Evolutionary conservation across 2,329 filamentous ascomycete species (phyloP), one percentile per base, ranked within the genome.

Genomic region (Plenodomus lindquistii): DNA sequence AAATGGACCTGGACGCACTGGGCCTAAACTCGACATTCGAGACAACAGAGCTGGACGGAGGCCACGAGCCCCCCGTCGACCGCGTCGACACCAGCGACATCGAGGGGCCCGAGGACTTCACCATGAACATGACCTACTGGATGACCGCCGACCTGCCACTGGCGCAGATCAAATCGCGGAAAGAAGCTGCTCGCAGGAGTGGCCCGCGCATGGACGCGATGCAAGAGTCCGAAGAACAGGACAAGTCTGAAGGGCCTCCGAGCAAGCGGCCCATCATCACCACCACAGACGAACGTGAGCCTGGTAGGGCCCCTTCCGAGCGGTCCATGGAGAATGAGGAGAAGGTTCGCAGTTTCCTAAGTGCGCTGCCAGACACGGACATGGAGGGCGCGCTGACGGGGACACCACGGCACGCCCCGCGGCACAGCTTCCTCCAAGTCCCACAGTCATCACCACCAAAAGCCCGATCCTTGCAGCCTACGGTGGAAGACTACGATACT

Each of bases 61-160:
- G 46, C 40, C 58, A 62, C 22, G 56, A 63, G 47, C 57, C 65
- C 18, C 60, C 65, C 13, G 50, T 72, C n/a, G 72, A 74, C 40
- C 63, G 63, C 10, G 63, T 75, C 16, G 59, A 69, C 11, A 73
- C 66, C 34, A 73, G 71, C 52, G 72, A 75, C 13, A 69, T 75
- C 20, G 72, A 72, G 37, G 72, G 72, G 6, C 72, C 72, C 2
- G 71, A 70, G 40, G 72, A 75, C 54, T 75, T 75, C 50, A 75
- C 72, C 6, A 67, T 71, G 65, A 75, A 75, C 54, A 71, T 75
- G 70, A 73, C 72, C 27, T 73, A 69, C 53, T 75, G 70, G 70
- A 75, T 75, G 72, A 69, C 68, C 2, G 60, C 69, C 20, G 64
- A 69, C 42, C 55, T 72, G 29, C 62, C 65, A 31, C 44, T 59